Conservation (phyloP, 2,329 filamentous ascomycete species). For the Exophiala phaeomuriformis region DNA sequence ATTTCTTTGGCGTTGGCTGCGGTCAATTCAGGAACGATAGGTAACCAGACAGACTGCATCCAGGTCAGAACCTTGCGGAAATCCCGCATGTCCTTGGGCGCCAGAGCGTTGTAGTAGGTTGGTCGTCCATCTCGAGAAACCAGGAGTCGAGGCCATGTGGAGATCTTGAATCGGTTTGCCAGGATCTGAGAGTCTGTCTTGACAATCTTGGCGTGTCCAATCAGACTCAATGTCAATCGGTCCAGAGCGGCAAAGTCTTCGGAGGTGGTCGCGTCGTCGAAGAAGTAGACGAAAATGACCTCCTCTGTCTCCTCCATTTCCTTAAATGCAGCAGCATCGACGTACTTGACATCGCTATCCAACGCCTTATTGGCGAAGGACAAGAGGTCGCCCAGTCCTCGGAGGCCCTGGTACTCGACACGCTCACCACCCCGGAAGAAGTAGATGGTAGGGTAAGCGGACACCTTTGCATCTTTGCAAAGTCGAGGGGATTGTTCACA, state of each 20-base stretch:
- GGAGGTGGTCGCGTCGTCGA: constrained; percentile 84
- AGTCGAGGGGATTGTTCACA: constrained; percentile 77
- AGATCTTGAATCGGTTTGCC: constrained; percentile 82
- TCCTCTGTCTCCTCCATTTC: constrained; percentile 86
- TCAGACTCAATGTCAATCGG: constrained; percentile 74
- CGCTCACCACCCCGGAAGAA: constrained; percentile 90
- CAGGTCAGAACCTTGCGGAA: constrained; percentile 70
- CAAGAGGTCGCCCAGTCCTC: constrained; percentile 84
- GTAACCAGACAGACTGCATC: constrained; percentile 96
- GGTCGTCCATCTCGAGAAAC: constrained; percentile 84
- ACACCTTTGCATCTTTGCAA: constrained; percentile 82
- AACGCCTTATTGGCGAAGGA: constrained; percentile 81
- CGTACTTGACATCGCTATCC: constrained; percentile 70
- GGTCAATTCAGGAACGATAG: constrained; percentile 88
- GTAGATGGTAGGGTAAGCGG: constrained; percentile 77
- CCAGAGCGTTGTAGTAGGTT: constrained; percentile 80
- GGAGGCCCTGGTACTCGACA: constrained; percentile 85
- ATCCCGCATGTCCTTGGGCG: constrained; percentile 88
- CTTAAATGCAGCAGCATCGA: constrained; percentile 68
- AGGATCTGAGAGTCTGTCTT: constrained; percentile 76
- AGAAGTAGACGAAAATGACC: constrained; percentile 95
- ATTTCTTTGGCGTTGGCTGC: constrained; percentile 87
- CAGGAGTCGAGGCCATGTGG: constrained; percentile 88
- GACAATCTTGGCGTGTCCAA: constrained; percentile 85
- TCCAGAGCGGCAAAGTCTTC: constrained; percentile 90